phyloP scores from a whole-genome alignment of 768 basidiomycete species.

The Astraeus odoratus region DNA sequence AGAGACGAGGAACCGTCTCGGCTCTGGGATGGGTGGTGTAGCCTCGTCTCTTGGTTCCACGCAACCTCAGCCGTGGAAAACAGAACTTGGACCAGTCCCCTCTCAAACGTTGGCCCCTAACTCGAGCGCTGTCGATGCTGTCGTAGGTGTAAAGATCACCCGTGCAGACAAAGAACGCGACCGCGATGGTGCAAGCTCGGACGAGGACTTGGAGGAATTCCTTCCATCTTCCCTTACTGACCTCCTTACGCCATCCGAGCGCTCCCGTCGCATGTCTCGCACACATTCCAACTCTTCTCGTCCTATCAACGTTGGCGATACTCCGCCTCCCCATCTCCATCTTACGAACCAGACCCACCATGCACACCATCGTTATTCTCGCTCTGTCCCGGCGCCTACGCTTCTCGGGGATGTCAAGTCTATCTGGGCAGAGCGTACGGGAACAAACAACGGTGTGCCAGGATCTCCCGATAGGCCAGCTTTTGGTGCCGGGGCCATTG shows the following conservation, averaged over 20 bases:
- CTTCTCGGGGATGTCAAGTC: conserved; percentile 69
- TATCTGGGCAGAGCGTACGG: conserved; percentile 67
- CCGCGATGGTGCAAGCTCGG: conserved; percentile 34
- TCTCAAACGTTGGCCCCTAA: conserved; percentile 7
- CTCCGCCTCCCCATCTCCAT: conserved; percentile 11
- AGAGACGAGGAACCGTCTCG: conserved; percentile 31
- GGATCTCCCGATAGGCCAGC: conserved; percentile 30
- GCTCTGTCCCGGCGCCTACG: conserved; percentile 74
- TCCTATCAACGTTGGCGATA: conserved; percentile 15
- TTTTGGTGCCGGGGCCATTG: conserved; percentile 21
- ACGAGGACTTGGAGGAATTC: conserved; percentile 83
- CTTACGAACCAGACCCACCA: conserved; percentile 16
- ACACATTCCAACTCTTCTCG: conserved; percentile 44
- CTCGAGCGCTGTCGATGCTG: conserved; percentile 10
- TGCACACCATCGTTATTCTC: conserved; percentile 63
- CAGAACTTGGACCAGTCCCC: conserved; percentile 19
- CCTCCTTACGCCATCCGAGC: conserved; percentile 83
- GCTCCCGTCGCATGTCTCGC: conserved; percentile 73
- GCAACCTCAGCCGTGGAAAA: conserved; percentile 21
- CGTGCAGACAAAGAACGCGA: conserved; percentile 33
- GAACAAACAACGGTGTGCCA: conserved; percentile 24
- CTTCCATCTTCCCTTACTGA: conserved; percentile 85
- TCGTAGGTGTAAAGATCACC: conserved; percentile 20
- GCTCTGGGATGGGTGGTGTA: conserved; percentile 32
- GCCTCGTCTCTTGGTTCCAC: conserved; percentile 55